Conservation (phyloP, 768 basidiomycete genomes). For the Trametes cubensis region DNA sequence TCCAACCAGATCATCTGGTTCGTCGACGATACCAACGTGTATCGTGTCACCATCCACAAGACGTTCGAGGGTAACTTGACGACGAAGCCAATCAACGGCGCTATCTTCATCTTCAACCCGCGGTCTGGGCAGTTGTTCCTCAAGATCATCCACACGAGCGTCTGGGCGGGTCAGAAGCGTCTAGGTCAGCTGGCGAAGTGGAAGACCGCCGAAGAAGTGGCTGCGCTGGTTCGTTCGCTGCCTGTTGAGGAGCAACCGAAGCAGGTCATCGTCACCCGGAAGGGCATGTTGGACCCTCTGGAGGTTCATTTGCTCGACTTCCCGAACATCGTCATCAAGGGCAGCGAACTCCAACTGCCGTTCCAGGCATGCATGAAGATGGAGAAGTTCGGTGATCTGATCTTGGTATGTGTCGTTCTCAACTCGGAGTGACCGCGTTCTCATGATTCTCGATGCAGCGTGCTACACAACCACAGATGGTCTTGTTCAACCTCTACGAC, state of each 20-base stretch:
- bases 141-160: slow-evolving; percentile 99
- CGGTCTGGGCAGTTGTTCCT: slow-evolving; percentile 97
- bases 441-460: slow-evolving; percentile 49
- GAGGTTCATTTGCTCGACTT: slow-evolving; percentile 99
- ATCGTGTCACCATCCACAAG: slow-evolving; percentile 98
- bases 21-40: slow-evolving; percentile 99
- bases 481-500: slow-evolving; percentile 96
- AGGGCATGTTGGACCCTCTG: slow-evolving; percentile 98
- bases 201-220: slow-evolving; percentile 99
- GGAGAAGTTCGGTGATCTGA: slow-evolving; percentile 99
- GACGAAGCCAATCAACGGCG: slow-evolving; percentile 97
- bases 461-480: slow-evolving; percentile 99
- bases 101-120: slow-evolving; percentile 99
- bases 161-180: slow-evolving; percentile 99
- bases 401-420: slow-evolving; percentile 55
- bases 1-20: slow-evolving; percentile 99
- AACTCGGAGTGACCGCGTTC: not conserved
- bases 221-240: slow-evolving; percentile 92
- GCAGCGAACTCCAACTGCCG: slow-evolving; percentile 94
- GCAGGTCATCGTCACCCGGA: slow-evolving; percentile 98
- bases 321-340: slow-evolving; percentile 99
- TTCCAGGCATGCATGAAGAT: slow-evolving; percentile 99
- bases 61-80: slow-evolving; percentile 99
- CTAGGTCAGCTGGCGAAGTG: slow-evolving; percentile 98
- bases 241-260: slow-evolving; percentile 99